phyloP scores from a whole-genome alignment of 768 basidiomycete species.

The Paxillus ammoniavirescens region DNA sequence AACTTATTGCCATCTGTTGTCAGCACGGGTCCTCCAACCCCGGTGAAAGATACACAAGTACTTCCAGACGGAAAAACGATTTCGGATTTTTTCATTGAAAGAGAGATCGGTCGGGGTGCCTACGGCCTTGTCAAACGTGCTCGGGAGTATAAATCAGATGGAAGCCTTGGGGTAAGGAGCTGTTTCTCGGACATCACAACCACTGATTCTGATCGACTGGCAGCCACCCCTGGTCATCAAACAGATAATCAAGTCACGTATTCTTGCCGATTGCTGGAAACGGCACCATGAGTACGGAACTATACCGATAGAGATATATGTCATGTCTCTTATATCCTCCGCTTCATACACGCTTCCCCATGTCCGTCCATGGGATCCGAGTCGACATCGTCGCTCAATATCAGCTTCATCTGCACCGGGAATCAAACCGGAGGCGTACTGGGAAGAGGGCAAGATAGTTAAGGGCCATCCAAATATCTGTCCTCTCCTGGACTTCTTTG shows the following conservation, averaged over 20 bases:
- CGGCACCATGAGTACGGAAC: constrained; percentile 92
- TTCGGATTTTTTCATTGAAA: constrained; percentile 80
- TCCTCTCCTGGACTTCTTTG: constrained; percentile 93
- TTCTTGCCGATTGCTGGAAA: constrained; percentile 99
- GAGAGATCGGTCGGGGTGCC: constrained; percentile 90
- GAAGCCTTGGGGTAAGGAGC: constrained; percentile 75
- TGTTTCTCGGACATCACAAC: constrained; percentile 4
- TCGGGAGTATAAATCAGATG: constrained; percentile 71
- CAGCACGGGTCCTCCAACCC: constrained; percentile 66
- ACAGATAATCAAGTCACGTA: constrained; percentile 97
- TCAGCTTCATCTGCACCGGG: constrained; percentile 11
- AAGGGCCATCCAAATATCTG: constrained; percentile 96
- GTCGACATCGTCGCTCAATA: constrained; percentile 36
- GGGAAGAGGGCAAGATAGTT: constrained; percentile 69
- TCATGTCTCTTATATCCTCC: constrained; percentile 87
- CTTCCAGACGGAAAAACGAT: constrained; percentile 66
- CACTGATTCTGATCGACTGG: constrained; percentile 7
- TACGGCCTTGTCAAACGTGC: constrained; percentile 94
- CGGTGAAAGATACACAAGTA: constrained; percentile 33
- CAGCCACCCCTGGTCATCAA: constrained; percentile 93
- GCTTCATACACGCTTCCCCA: constrained; percentile 77
- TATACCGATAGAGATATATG: constrained; percentile 96
- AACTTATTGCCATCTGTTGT: constrained; percentile 59
- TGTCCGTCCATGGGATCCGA: constrained; percentile 82
- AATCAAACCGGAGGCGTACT: constrained; percentile 34